phyloP scores from a whole-genome alignment of 805 yeast species.

The Spathaspora sp. region DNA sequence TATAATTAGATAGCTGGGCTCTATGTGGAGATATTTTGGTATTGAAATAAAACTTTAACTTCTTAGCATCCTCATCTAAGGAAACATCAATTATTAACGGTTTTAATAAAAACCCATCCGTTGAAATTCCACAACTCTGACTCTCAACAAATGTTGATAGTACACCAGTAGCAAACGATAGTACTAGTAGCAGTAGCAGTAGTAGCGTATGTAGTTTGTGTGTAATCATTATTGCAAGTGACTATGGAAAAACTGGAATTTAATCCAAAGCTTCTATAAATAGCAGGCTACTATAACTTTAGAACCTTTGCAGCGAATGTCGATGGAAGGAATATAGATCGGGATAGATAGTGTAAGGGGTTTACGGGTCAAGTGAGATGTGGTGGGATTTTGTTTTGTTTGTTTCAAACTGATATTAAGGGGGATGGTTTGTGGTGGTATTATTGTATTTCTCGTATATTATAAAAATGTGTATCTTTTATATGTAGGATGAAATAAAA shows the following conservation, averaged over 20 bases:
- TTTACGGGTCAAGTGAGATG: no score
- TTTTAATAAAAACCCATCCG: constrained; percentile 12
- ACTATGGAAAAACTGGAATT: not conserved
- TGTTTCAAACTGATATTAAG: not conserved
- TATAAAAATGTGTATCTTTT: not conserved
- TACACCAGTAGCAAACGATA: constrained; percentile 7
- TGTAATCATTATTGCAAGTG: not conserved
- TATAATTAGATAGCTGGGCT: constrained; percentile 9
- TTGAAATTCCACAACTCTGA: constrained; percentile 11
- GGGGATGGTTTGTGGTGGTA: not conserved
- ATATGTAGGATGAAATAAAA: no score
- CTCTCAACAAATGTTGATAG: constrained; percentile 22
- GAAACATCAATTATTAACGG: constrained; percentile 33
- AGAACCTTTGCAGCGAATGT: no score
- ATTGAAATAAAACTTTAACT: constrained; percentile 33
- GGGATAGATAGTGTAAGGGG: no score
- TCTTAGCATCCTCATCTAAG: constrained; percentile 24
- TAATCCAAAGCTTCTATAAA: not conserved
- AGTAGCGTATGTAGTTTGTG: constrained; percentile 1
- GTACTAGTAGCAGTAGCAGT: constrained; percentile 8
- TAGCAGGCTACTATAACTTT: not conserved
- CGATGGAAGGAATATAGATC: no score
- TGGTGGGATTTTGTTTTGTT: not conserved
- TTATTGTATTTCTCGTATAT: not conserved
- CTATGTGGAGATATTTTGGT: constrained; percentile 19